Conservation (phyloP, 1,139 yeast genomes). For the Taphrina wiesneri region DNA sequence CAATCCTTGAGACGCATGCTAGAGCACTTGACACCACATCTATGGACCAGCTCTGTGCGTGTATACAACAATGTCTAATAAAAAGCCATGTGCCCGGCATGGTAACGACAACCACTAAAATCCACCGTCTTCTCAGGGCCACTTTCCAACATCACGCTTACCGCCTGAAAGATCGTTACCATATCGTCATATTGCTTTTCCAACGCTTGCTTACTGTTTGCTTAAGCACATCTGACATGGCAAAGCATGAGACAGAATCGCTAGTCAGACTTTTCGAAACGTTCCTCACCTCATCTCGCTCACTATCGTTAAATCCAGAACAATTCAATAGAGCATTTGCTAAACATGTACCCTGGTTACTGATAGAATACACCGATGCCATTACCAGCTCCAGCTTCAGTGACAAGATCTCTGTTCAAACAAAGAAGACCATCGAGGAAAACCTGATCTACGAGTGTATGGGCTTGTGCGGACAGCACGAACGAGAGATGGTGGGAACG, state of each 20-base stretch:
- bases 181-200: conserved; percentile 11
- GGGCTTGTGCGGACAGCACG: conserved; percentile 67
- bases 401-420: conserved; percentile 41
- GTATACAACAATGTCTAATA: background rate
- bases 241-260: background rate
- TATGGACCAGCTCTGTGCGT: background rate
- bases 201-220: background rate
- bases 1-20: background rate
- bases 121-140: conserved; percentile 2
- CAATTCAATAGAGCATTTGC: conserved; percentile 26
- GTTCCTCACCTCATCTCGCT: conserved; percentile 6
- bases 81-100: background rate
- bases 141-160: conserved; percentile 17
- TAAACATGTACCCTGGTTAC: conserved; percentile 32
- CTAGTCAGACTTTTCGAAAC: conserved; percentile 13
- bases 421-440: conserved; percentile 56
- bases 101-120: background rate
- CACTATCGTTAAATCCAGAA: conserved; percentile 11
- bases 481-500: conserved; percentile 63
- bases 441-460: conserved; percentile 63
- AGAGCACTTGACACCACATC: background rate
- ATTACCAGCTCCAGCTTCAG: background rate
- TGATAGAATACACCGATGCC: conserved; percentile 16
- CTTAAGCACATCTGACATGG: background rate
- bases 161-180: conserved; percentile 23